Percentiles rank a stretch among this genome's conserved stretches.
phyloP scores from a whole-genome alignment of 139 green algal species.

The Chlamydomonas applanata region DNA sequence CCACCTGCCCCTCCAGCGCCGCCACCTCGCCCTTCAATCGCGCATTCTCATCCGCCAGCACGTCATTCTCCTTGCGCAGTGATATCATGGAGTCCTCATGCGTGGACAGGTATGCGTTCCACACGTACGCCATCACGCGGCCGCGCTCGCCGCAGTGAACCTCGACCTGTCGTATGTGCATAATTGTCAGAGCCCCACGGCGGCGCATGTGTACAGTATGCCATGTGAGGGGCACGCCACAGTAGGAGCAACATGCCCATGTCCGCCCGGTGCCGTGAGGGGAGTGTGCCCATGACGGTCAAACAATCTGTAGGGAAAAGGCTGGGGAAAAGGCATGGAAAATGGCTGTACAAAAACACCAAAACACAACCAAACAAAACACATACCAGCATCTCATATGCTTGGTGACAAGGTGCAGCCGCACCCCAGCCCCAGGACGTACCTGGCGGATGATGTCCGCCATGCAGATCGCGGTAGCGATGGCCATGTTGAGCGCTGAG shows the following conservation, averaged over 20 bases:
- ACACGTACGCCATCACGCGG: slow-evolving; percentile 46
- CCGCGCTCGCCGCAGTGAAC: slow-evolving; percentile 63
- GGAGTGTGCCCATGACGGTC: too few relatives aligned
- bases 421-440: not conserved
- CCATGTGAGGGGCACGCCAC: too few relatives aligned
- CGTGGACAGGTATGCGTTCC: slow-evolving; percentile 53
- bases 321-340: too few relatives aligned
- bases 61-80: slow-evolving; percentile 29
- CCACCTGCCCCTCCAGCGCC: slow-evolving; percentile 19
- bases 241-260: too few relatives aligned
- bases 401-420: not conserved
- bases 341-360: too few relatives aligned
- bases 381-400: too few relatives aligned
- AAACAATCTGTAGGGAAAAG: too few relatives aligned
- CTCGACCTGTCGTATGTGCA: slow-evolving; percentile 63
- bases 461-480: slow-evolving; percentile 40
- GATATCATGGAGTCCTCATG: slow-evolving; percentile 25
- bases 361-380: too few relatives aligned
- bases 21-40: slow-evolving; percentile 12
- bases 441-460: slow-evolving; percentile 60
- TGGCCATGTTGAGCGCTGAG: not conserved
- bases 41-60: not conserved
- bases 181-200: too few relatives aligned
- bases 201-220: too few relatives aligned
- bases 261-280: too few relatives aligned